Conservation (phyloP, 202 grass and related monocot genomes). For the Zizania palustris region DNA sequence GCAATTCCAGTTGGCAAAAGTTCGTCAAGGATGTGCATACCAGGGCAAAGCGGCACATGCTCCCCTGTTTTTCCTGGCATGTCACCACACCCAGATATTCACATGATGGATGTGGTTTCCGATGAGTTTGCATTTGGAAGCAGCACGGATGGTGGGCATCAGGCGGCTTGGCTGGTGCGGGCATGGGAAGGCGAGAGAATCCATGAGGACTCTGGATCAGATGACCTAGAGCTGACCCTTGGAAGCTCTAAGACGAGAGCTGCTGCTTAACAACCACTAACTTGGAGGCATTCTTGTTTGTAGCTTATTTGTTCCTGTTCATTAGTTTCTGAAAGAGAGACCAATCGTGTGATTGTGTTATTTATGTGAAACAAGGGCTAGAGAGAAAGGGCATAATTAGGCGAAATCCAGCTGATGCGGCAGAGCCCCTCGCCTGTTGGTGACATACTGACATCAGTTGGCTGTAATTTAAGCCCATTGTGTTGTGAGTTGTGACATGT, state of each 20-base stretch:
- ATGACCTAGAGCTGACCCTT: slow-evolving; percentile 74
- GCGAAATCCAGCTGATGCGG: slow-evolving; percentile 24
- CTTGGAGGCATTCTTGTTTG: slow-evolving; percentile 30
- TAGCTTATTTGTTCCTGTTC: slow-evolving; percentile 31
- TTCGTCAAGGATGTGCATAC: slow-evolving; percentile 58
- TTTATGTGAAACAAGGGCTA: slow-evolving; percentile 27
- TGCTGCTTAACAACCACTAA: slow-evolving; percentile 49
- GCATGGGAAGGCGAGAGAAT: slow-evolving; percentile 83
- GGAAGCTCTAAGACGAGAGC: slow-evolving; percentile 54
- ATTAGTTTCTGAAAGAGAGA: slow-evolving; percentile 52
- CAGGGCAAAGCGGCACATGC: slow-evolving; percentile 67
- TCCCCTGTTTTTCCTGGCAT: slow-evolving; percentile 59
- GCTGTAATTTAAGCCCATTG: slow-evolving; percentile 20
- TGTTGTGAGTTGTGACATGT: slow-evolving; percentile 31
- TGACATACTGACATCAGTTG: not conserved
- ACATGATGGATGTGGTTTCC: slow-evolving; percentile 57
- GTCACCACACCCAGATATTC: slow-evolving; percentile 41
- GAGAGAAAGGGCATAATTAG: slow-evolving; percentile 17
- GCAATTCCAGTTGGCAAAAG: slow-evolving; percentile 31
- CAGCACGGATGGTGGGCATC: slow-evolving; percentile 40
- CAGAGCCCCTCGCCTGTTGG: slow-evolving; percentile 11
- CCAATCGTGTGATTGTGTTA: slow-evolving; percentile 41
- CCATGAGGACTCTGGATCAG: slow-evolving; percentile 72
- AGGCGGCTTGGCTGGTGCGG: slow-evolving; percentile 45
- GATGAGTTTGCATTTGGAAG: slow-evolving; percentile 78